phyloP scores from a whole-genome alignment of 352 stramenopile species.

The Phytopythium boreale region DNA sequence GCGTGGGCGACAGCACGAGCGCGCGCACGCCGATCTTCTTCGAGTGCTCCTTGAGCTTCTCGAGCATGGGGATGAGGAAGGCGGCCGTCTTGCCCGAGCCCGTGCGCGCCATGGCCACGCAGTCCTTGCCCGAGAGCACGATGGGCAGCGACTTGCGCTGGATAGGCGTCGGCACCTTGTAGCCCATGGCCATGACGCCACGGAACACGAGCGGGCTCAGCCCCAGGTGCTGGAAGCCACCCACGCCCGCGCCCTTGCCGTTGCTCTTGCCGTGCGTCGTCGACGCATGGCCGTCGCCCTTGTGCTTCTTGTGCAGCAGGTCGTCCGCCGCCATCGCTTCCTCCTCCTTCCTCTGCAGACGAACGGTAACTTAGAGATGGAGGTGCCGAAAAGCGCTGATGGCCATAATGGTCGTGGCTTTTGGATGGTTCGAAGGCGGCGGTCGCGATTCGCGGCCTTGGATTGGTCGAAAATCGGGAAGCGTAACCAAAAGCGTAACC shows the following conservation, averaged over 20 bases:
- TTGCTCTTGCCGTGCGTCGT: slow-evolving; percentile 78
- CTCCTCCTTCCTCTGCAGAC: not conserved
- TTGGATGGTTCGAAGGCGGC: slow-evolving; percentile 3
- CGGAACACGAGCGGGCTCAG: slow-evolving; percentile 76
- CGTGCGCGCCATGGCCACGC: slow-evolving; percentile 98
- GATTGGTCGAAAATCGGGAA: slow-evolving; percentile 36
- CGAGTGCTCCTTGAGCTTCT: slow-evolving; percentile 95
- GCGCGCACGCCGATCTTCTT: slow-evolving; percentile 84
- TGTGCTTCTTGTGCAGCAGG: slow-evolving; percentile 56
- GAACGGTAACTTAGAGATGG: not conserved
- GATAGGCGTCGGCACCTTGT: slow-evolving; percentile 98
- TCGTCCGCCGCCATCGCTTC: slow-evolving; percentile 57
- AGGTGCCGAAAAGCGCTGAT: not conserved
- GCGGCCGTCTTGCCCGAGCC: slow-evolving; percentile 97
- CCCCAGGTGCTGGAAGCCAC: slow-evolving; percentile 84
- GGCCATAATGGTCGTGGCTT: not conserved
- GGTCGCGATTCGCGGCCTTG: not conserved
- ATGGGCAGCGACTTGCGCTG: slow-evolving; percentile 98
- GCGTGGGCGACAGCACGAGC: slow-evolving; percentile 94
- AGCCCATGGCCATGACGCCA: slow-evolving; percentile 92
- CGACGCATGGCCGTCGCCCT: slow-evolving; percentile 10
- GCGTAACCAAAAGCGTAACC: not conserved
- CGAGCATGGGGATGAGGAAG: slow-evolving; percentile 97
- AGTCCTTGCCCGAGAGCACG: slow-evolving; percentile 94
- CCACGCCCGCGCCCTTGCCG: slow-evolving; percentile 67